These are phyloP conservation scores for Pichia sp. DNA, from an alignment of 1,139 yeast species.

Conservation along the genomic window DNA sequence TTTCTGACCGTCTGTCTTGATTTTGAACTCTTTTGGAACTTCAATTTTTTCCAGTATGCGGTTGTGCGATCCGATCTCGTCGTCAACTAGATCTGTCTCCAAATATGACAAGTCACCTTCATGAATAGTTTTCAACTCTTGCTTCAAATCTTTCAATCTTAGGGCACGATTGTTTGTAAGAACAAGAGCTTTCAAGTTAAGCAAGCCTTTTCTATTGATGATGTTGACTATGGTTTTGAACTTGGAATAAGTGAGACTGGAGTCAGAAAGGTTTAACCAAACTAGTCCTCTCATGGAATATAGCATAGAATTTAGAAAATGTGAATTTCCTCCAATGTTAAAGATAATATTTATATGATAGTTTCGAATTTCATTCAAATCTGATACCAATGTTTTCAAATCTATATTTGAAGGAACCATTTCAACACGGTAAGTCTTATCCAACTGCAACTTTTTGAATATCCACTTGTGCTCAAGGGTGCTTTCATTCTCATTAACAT, in stretches of 20 bases:
- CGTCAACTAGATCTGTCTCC: slow-evolving; percentile 6
- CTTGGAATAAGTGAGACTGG: slow-evolving; percentile 1
- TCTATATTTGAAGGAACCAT: slow-evolving; percentile 10
- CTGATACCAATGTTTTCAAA: slow-evolving; percentile 5
- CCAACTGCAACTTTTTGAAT: slow-evolving; percentile 4
- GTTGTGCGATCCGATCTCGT: background rate
- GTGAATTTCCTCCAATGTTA: slow-evolving; percentile 4
- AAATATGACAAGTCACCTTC: slow-evolving; percentile 10
- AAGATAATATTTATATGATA: slow-evolving; percentile 2
- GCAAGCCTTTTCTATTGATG: slow-evolving; percentile 8
- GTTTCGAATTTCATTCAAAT: slow-evolving; percentile 4
- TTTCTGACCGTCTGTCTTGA: slow-evolving; percentile 10
- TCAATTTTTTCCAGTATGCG: background rate
- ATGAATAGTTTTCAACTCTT: slow-evolving; percentile 4
- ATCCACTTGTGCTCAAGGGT: slow-evolving; percentile 10
- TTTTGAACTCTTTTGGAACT: slow-evolving; percentile 4
- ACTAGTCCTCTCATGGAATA: slow-evolving; percentile 5
- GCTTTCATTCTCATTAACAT: background rate
- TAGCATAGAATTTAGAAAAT: slow-evolving; percentile 4
- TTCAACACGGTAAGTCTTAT: slow-evolving; percentile 8
- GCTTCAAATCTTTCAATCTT: slow-evolving; percentile 4
- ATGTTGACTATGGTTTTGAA: slow-evolving; percentile 8
- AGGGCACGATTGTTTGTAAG: slow-evolving; percentile 7
- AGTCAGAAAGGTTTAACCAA: slow-evolving; percentile 9
- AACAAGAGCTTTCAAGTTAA: slow-evolving; percentile 6